Evolutionary conservation across 2,329 filamentous ascomycete genomes (phyloP).

Genomic region (Talaromyces sp.): DNA sequence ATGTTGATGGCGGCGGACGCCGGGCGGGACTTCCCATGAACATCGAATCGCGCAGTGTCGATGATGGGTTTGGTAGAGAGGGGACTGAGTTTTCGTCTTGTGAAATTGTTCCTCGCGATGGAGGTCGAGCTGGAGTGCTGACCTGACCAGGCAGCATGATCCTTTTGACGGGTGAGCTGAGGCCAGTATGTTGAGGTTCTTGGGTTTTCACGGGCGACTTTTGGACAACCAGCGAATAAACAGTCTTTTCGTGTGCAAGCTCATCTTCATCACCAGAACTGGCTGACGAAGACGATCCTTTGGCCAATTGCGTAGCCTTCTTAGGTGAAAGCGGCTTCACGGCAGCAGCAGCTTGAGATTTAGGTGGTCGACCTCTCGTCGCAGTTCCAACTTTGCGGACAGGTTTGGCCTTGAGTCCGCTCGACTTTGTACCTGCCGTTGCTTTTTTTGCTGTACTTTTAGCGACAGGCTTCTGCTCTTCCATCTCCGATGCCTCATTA

Average conservation of each 20-base stretch:
- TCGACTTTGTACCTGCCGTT: conserved; percentile 26
- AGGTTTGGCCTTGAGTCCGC: conserved; percentile 45
- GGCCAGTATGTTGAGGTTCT: conserved; percentile 24
- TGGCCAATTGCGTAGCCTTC: conserved; percentile 47
- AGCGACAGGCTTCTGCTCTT: conserved; percentile 13
- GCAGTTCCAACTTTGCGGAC: conserved; percentile 40
- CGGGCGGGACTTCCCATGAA: conserved; percentile 46
- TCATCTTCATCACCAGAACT: conserved; percentile 46
- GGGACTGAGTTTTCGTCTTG: conserved; percentile 29
- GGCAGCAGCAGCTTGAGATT: conserved; percentile 26
- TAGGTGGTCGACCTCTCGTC: conserved; percentile 31
- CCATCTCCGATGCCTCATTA: conserved; percentile 33
- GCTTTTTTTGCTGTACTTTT: conserved; percentile 25
- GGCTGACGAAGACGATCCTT: conserved; percentile 33
- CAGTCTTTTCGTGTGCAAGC: conserved; percentile 33
- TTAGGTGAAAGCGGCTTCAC: conserved; percentile 46
- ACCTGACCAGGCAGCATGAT: conserved; percentile 33
- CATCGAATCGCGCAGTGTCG: conserved; percentile 32
- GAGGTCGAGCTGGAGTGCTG: conserved; percentile 16
- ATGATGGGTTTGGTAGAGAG: conserved; percentile 22
- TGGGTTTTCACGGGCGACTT: conserved; percentile 33
- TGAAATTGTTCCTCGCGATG: conserved; percentile 28
- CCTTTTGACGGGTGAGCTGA: conserved; percentile 38
- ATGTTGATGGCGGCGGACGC: conserved; percentile 44
- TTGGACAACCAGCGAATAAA: conserved; percentile 28